phyloP scores from a whole-genome alignment of 1,139 yeast species.

The Suhomyces guaymorum region DNA sequence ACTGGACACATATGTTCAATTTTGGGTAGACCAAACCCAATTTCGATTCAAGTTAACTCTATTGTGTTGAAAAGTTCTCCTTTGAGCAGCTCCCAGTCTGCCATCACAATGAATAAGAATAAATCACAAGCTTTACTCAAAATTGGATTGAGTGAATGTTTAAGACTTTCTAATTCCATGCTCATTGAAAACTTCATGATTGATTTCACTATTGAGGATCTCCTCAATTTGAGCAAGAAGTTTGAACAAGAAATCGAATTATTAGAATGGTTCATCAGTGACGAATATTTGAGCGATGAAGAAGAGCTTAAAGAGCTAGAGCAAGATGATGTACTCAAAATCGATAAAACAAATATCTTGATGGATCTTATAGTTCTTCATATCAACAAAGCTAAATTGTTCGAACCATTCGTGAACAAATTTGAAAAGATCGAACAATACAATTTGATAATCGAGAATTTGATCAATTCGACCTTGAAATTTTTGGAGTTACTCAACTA shows the following conservation, averaged over 20 bases:
- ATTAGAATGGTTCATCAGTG: constrained; percentile 28
- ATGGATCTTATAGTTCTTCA: constrained; percentile 48
- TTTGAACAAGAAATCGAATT: constrained; percentile 44
- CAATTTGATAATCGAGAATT: constrained; percentile 29
- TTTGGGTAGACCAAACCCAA: constrained; percentile 58
- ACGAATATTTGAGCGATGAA: constrained; percentile 19
- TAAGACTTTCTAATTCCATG: constrained; percentile 51
- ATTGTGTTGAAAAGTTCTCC: constrained; percentile 28
- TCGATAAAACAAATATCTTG: constrained; percentile 39
- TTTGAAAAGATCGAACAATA: constrained; percentile 35
- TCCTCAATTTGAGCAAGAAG: constrained; percentile 39
- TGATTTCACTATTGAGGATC: constrained; percentile 42
- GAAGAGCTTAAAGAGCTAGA: constrained; percentile 4
- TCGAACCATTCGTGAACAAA: constrained; percentile 51
- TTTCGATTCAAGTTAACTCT: constrained; percentile 50
- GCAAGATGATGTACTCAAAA: constrained; percentile 12
- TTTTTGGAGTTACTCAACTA: constrained; percentile 38
- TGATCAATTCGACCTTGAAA: constrained; percentile 38
- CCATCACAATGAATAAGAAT: constrained; percentile 25
- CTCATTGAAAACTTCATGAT: constrained; percentile 54
- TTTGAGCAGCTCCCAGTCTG: constrained; percentile 15
- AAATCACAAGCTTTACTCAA: constrained; percentile 37
- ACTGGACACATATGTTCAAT: constrained; percentile 53
- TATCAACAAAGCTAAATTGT: constrained; percentile 52
- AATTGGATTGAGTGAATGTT: constrained; percentile 51